These are phyloP conservation scores for Calonectria hongkongensis DNA, from an alignment of 2,329 filamentous ascomycete genomes.

Conservation along the genomic window DNA sequence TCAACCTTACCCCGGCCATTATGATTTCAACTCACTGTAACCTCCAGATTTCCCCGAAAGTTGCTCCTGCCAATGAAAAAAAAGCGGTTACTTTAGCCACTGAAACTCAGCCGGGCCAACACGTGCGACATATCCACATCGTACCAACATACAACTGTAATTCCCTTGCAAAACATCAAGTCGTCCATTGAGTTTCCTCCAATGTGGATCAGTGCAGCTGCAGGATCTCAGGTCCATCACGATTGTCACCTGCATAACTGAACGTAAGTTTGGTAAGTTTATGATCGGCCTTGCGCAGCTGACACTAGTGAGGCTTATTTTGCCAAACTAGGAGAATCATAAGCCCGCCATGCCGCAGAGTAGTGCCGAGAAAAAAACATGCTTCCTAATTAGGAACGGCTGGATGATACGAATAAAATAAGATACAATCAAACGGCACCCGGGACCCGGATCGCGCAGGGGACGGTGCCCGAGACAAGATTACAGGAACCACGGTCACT, in stretches of 20 bases:
- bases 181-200: background rate
- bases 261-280: slow-evolving; percentile 4
- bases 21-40: background rate
- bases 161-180: no score
- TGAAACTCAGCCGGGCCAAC: background rate
- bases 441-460: background rate
- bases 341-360: background rate
- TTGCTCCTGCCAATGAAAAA: background rate
- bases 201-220: slow-evolving; percentile 9
- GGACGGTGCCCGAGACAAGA: slow-evolving; percentile 2
- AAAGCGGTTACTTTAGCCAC: background rate
- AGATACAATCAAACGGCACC: background rate
- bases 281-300: slow-evolving; percentile 15
- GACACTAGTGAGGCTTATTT: slow-evolving; percentile 22
- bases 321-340: background rate
- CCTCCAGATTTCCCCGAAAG: background rate
- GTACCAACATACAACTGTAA: background rate
- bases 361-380: background rate
- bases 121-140: background rate
- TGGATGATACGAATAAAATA: background rate
- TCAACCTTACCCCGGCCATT: background rate
- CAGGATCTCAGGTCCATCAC: background rate
- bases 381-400: background rate
- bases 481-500: slow-evolving; percentile 5
- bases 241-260: slow-evolving; percentile 13